These are phyloP conservation scores for Exophiala lecanii-corni DNA, from an alignment of 2,329 filamentous ascomycete species.

Conservation along the genomic window DNA sequence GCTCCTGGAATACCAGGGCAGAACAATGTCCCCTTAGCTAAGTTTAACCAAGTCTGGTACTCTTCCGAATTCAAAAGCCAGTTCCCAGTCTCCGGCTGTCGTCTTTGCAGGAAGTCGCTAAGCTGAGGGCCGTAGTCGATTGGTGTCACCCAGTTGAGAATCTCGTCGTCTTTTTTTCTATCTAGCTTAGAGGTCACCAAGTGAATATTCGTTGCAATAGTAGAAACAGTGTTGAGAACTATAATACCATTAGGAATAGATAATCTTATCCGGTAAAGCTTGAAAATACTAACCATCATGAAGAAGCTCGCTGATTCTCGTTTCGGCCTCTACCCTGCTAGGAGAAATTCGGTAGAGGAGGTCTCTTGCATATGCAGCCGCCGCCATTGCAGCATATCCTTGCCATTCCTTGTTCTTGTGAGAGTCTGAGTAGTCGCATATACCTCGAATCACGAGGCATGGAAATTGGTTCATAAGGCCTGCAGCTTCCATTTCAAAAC, in stretches of 20 bases:
- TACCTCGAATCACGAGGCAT: constrained; percentile 27
- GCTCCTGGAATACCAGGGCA: constrained; percentile 48
- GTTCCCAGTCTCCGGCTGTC: constrained; percentile 38
- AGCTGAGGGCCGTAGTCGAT: constrained; percentile 29
- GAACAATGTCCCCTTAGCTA: constrained; percentile 35
- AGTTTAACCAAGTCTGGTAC: constrained; percentile 33
- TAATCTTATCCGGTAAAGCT: no score
- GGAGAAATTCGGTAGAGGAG: constrained; percentile 9
- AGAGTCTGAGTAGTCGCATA: constrained; percentile 29
- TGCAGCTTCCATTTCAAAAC: constrained; percentile 29
- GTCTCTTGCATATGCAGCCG: constrained; percentile 16
- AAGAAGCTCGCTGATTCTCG: not conserved
- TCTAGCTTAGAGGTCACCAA: not conserved
- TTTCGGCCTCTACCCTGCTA: constrained; percentile 7
- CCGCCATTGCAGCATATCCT: constrained; percentile 27
- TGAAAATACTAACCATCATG: not conserved
- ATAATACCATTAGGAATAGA: not conserved
- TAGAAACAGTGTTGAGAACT: not conserved
- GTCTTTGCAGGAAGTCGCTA: constrained; percentile 32
- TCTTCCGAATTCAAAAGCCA: constrained; percentile 42
- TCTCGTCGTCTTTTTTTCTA: not conserved
- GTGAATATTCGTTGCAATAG: not conserved
- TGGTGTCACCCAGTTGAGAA: constrained; percentile 1
- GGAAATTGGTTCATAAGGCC: constrained; percentile 27
- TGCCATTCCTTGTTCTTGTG: constrained; percentile 32